Base-by-base conservation (phyloP, 805 yeast species). In the Spathaspora hagerdaliae region DNA sequence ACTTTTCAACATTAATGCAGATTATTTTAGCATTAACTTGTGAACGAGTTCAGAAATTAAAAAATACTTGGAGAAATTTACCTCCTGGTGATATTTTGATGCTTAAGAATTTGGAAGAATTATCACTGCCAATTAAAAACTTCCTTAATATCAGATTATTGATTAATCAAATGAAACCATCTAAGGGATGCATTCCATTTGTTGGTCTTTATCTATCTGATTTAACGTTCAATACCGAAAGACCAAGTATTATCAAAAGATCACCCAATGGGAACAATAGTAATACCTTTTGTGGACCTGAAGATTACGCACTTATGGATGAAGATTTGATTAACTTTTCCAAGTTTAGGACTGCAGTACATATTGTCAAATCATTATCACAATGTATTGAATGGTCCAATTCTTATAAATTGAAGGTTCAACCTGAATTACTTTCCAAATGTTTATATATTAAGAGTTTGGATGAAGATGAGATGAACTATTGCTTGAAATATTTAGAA, bases 1-100 rank as follows among this genome's bases (percentile, higher is more conserved):
- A 92, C 63, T 90, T 75, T 61, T 82, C 96, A 8, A 85, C 97
- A 0, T 68, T 89, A 64, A 85, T 89, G 85, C 97, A 92, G 64
- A 80, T 94, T 38, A 75, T 87, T 11, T 69, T 91, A 44, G 97
- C 96, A 0, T 72, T 92, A 49, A 84, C 84, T 19, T 80, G 94
- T 4, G 78, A 75, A 33, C 75, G 78, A 47, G 73, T 87, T 38
- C 78, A 75, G 58, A 71, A 75, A 48, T 68, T 85, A 54, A n/a
- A 73, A 43, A 77, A 74, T 12, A 89, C 96, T 1, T 90, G 97
- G 96, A 73, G 78, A 50, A 65, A 74, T 42, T 67, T 92, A 35
- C 79, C 85, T 26, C 83, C 85, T 1, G 87, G 85, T 10, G 96
- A 92, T 56, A 66, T 83, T 41, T 66, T 82, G 45, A 74, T 79